phyloP scores from a whole-genome alignment of 495 filamentous ascomycete genomes.

The Bathelium albidoporum region DNA sequence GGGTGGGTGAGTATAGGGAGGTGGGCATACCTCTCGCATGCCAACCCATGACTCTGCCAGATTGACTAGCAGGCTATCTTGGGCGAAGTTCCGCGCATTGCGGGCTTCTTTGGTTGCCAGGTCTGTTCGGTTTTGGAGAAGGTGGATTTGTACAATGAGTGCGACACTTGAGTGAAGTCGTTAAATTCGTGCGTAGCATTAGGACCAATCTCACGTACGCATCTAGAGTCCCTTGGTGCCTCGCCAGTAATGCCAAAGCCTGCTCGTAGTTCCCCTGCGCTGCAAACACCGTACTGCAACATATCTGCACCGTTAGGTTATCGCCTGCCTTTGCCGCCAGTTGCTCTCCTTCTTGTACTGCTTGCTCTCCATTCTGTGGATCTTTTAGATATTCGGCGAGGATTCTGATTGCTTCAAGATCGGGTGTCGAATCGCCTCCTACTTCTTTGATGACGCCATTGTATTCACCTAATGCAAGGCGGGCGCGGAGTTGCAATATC shows the following conservation, averaged over 20 bases:
- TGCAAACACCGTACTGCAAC: constrained; percentile 68
- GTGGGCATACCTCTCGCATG: constrained; percentile 58
- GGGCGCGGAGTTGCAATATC: constrained; percentile 68
- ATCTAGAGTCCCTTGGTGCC: constrained; percentile 75
- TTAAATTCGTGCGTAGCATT: neutral
- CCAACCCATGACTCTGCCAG: constrained; percentile 93
- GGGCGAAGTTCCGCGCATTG: constrained; percentile 86
- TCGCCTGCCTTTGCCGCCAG: constrained; percentile 55
- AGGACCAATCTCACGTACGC: constrained; percentile 48
- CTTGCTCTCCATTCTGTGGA: constrained; percentile 40
- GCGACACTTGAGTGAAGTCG: constrained; percentile 33
- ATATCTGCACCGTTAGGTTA: constrained; percentile 70
- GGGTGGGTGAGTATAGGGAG: neutral
- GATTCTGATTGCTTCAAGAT: constrained; percentile 67
- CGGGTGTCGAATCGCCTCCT: constrained; percentile 52
- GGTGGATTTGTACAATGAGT: constrained; percentile 65
- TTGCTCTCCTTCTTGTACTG: constrained; percentile 51
- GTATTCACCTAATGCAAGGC: constrained; percentile 68
- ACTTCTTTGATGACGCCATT: constrained; percentile 58
- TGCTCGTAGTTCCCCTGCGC: constrained; percentile 69
- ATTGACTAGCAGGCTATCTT: constrained; percentile 89
- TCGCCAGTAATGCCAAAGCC: constrained; percentile 63
- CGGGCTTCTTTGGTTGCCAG: constrained; percentile 81
- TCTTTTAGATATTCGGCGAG: constrained; percentile 59
- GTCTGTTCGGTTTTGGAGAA: constrained; percentile 82